phyloP scores from a whole-genome alignment of 768 basidiomycete genomes.

The Xerocomellus amylosporus region DNA sequence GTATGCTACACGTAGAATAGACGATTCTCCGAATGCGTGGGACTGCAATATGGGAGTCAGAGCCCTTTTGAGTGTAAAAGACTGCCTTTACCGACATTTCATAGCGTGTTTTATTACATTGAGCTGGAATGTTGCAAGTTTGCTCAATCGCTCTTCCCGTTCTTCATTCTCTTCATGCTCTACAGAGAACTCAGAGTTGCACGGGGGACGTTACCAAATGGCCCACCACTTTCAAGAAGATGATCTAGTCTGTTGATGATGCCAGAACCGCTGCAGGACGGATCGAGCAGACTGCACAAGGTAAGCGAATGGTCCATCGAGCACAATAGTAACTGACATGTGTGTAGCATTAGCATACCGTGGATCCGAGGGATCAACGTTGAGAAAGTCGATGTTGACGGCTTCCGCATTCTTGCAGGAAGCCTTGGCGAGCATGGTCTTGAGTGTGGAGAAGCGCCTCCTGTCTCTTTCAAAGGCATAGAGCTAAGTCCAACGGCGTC shows the following conservation, averaged over 20 bases:
- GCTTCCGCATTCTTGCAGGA: slow-evolving; percentile 78
- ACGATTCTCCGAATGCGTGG: slow-evolving; percentile 77
- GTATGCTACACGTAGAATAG: slow-evolving; percentile 97
- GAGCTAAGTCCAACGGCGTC: slow-evolving; percentile 43
- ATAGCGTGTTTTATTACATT: slow-evolving; percentile 93
- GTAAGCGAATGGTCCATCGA: background rate
- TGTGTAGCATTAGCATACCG: slow-evolving; percentile 72
- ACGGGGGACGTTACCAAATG: slow-evolving; percentile 1
- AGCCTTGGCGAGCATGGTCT: slow-evolving; percentile 82
- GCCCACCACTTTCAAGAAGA: slow-evolving; percentile 68
- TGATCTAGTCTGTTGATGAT: slow-evolving; percentile 89
- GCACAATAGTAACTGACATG: slow-evolving; percentile 56
- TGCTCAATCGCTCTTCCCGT: slow-evolving; percentile 69
- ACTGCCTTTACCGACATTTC: slow-evolving; percentile 60
- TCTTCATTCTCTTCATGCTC: slow-evolving; percentile 57
- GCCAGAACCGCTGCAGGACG: slow-evolving; percentile 94
- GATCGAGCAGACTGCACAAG: slow-evolving; percentile 74
- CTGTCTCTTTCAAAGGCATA: slow-evolving; percentile 89
- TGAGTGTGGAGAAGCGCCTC: slow-evolving; percentile 77
- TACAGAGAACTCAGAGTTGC: slow-evolving; percentile 21
- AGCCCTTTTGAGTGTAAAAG: background rate
- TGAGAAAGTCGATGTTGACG: slow-evolving; percentile 80
- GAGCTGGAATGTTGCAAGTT: slow-evolving; percentile 85
- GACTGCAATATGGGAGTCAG: slow-evolving; percentile 45
- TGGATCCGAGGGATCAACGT: slow-evolving; percentile 61